A percentile compares a stretch with the other conserved stretches of the same genome.
Evolutionary conservation across 2,329 filamentous ascomycete genomes (phyloP).

Genomic region (Colletotrichum sp.): DNA sequence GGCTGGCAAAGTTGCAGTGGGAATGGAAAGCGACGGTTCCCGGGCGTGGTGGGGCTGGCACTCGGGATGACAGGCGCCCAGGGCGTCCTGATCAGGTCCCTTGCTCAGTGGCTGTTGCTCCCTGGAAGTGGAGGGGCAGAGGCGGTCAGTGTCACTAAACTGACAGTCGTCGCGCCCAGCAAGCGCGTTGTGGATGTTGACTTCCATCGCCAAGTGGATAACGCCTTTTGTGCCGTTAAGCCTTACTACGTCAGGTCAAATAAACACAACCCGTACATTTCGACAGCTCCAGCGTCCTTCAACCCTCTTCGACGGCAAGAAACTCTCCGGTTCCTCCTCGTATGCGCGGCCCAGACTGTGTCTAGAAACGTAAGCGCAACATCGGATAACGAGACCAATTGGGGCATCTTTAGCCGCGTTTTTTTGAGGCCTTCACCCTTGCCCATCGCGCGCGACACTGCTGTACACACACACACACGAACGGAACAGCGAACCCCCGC

Average conservation of each 20-base stretch:
- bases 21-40: not conserved
- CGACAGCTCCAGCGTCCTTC: not conserved
- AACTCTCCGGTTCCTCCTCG: not conserved
- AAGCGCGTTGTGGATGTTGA: not conserved
- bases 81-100: not conserved
- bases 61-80: constrained; percentile 7
- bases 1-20: not conserved
- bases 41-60: not conserved
- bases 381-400: not conserved
- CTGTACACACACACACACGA: not conserved
- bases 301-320: not conserved
- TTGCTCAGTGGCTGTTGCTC: not conserved
- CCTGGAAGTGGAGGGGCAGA: not conserved
- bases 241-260: constrained; percentile 20
- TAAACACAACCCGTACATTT: constrained; percentile 16
- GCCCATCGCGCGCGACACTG: not conserved
- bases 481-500: not conserved
- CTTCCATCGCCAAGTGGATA: not conserved
- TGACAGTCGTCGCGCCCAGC: not conserved
- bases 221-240: constrained; percentile 12
- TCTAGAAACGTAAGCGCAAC: not conserved
- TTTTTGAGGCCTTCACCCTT: not conserved
- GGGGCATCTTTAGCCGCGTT: not conserved
- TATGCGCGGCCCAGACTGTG: not conserved
- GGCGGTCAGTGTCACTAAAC: not conserved